Percentiles rank a stretch among this genome's conserved stretches.
Evolutionary conservation across 495 filamentous ascomycete species (phyloP).

Genomic region (Aspergillus bridgeri): DNA sequence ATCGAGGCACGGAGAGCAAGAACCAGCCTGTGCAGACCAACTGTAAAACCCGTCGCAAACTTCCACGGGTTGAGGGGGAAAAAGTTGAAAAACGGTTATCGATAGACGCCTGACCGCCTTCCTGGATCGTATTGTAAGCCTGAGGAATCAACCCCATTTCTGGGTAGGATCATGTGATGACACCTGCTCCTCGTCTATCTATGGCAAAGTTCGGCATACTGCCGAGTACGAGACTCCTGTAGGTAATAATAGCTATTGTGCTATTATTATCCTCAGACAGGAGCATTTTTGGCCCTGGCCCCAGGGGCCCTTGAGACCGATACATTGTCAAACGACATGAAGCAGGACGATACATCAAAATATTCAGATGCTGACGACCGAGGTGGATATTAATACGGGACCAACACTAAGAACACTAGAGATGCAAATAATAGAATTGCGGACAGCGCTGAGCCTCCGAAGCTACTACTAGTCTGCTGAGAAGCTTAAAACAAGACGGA

Average conservation of each 20-base stretch:
- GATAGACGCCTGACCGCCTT: slow-evolving; percentile 23
- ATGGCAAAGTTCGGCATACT: too few relatives aligned
- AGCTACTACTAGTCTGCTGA: neutral
- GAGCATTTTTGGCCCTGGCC: too few relatives aligned
- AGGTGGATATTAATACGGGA: neutral
- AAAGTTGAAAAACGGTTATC: slow-evolving; percentile 24
- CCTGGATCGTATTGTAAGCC: neutral
- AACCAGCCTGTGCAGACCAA: neutral
- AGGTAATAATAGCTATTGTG: too few relatives aligned
- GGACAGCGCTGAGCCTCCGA: neutral
- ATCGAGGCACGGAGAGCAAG: neutral
- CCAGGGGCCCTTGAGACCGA: neutral
- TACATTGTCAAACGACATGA: neutral
- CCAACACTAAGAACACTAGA: neutral
- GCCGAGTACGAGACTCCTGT: too few relatives aligned
- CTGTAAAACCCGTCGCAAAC: slow-evolving; percentile 5
- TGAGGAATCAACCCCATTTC: neutral
- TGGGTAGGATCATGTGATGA: too few relatives aligned
- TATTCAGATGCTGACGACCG: neutral
- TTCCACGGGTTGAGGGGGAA: slow-evolving; percentile 6
- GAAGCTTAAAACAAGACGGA: too few relatives aligned
- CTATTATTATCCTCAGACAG: too few relatives aligned
- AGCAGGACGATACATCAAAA: neutral
- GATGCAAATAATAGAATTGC: neutral
- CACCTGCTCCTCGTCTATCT: too few relatives aligned